Conservation (phyloP, 257 asterid genomes). For the Solanum megistacrolobum region DNA sequence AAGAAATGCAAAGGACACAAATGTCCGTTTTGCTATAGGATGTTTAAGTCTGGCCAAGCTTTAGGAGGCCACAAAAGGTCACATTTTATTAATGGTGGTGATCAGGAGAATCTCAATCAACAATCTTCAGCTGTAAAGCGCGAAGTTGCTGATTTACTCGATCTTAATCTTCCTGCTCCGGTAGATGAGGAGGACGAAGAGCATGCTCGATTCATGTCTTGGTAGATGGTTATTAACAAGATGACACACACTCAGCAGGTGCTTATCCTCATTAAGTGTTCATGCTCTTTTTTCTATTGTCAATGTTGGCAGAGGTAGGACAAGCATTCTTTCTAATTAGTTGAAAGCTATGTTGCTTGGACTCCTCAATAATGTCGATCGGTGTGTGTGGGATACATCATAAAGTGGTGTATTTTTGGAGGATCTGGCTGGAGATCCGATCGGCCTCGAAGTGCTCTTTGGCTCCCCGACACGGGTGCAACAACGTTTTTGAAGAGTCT, state of each 20-base stretch:
- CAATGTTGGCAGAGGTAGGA: not conserved
- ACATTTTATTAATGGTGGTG: slow-evolving; percentile 55
- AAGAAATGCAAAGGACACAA: slow-evolving; percentile 51
- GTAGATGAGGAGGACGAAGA: slow-evolving; percentile 46
- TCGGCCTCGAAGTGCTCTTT: not conserved
- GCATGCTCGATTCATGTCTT: slow-evolving; percentile 19
- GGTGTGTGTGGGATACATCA: not conserved
- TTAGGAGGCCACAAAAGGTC: slow-evolving; percentile 95
- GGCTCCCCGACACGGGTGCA: not conserved
- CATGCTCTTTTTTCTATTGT: not conserved
- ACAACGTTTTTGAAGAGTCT: not conserved
- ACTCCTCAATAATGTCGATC: not conserved
- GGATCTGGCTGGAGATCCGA: not conserved
- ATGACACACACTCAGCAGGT: not conserved
- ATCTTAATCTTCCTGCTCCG: slow-evolving; percentile 89
- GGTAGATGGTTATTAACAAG: slow-evolving; percentile 15
- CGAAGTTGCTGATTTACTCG: slow-evolving; percentile 45
- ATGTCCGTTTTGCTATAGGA: slow-evolving; percentile 68
- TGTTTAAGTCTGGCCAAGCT: slow-evolving; percentile 92
- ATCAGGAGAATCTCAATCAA: slow-evolving; percentile 22
- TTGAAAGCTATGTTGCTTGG: not conserved
- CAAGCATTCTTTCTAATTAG: not conserved
- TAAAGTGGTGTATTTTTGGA: not conserved
- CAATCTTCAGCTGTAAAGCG: slow-evolving; percentile 26
- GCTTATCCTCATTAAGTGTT: not conserved